Evolutionary conservation across 352 stramenopile species (phyloP), one percentile per base, ranked within the genome.

Genomic region (Phytopythium oedochilum): DNA sequence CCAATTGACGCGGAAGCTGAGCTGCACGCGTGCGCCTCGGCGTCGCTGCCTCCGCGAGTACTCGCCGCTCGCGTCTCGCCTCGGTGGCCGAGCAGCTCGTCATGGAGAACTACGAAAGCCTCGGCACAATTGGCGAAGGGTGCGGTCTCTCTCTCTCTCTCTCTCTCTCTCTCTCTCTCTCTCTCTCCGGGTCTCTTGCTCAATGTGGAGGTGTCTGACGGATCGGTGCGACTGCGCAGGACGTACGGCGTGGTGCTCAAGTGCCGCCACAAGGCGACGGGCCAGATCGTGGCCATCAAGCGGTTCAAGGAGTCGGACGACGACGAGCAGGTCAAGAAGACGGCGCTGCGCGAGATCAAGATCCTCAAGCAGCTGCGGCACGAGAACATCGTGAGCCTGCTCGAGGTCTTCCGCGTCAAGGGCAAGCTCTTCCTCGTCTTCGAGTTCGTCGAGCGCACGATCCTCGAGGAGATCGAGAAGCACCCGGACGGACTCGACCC

Each of bases 271-370:
- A 91, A 89, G 42, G 57, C 73, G 18, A 92, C 82, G 10, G 85
- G 83, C 14, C 76, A 93, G 61, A 89, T 93, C 61, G 84, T 96
- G 17, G 89, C 89, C 28, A 95, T 97, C 60, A 97, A 97, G 63
- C 93, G 94, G 60, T 96, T 97, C 55, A 97, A 97, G 55, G 82
- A 93, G 59, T 86, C 83, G 42, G 86, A 91, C 48, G 84, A 96
- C 67, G 86, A 96, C 52, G 86, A 96, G 55, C 84, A 96, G 53
- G 85, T 94, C 28, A 91, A 90, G 60, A 94, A 94, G 69, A 94
- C 83, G 9, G 83, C 85, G 43, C 60, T 93, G 34, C 78, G 85
- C 5, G 83, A 94, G 61, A 90, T 94, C 61, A 86, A 86, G 51
- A 73, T 94, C 14, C 78, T 94, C 66, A 92, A 91, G 48, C 81